Conservation (phyloP, 441 rosid genomes). For the Pelargonium myrrhifolium region DNA sequence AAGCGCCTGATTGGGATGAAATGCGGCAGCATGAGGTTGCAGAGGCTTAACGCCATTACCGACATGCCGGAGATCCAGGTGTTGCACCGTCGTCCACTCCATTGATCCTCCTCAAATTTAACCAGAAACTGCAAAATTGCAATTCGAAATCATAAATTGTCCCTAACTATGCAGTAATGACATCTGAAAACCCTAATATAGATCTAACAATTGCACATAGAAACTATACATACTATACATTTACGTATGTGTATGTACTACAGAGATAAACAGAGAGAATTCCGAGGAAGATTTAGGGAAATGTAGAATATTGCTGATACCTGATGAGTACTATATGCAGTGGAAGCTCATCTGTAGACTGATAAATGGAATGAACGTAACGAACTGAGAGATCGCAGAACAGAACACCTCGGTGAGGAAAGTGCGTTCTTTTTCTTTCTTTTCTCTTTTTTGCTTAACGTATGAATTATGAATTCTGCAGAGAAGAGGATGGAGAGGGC, state of each 20-base stretch:
- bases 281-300: neutral
- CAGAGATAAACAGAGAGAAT: neutral
- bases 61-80: neutral
- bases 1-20: conserved; percentile 80
- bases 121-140: neutral
- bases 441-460: too few species aligned
- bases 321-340: conserved; percentile 1
- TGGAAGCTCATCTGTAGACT: neutral
- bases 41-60: conserved; percentile 55
- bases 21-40: conserved; percentile 90
- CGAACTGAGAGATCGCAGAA: neutral
- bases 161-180: neutral
- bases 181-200: neutral
- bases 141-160: neutral
- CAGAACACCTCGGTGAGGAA: too few species aligned
- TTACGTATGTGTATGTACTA: too few species aligned
- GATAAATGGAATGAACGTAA: neutral
- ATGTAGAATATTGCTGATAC: neutral
- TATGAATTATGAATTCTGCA: too few species aligned
- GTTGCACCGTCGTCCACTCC: conserved; percentile 6
- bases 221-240: too few species aligned
- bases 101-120: conserved; percentile 1
- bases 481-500: too few species aligned
- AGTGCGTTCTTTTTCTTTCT: too few species aligned
- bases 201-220: neutral